These are phyloP conservation scores for Rubia balearica DNA, from an alignment of 305 asterid species.

Conservation along the genomic window DNA sequence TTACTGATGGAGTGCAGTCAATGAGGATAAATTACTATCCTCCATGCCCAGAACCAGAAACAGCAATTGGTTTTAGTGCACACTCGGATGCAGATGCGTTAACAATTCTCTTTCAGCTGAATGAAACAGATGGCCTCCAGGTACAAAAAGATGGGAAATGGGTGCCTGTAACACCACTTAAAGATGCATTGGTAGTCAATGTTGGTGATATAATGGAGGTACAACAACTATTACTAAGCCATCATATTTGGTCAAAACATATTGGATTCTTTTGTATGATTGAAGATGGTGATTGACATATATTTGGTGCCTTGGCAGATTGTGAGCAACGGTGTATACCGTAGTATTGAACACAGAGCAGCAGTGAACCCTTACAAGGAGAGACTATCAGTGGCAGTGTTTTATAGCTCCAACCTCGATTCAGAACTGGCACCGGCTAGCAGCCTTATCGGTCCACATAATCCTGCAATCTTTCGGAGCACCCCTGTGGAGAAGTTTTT, in stretches of 20 bases:
- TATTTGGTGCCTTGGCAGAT: conserved; percentile 21
- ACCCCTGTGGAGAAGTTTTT: conserved; percentile 24
- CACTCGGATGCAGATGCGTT: conserved; percentile 52
- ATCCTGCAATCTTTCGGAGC: conserved; percentile 28
- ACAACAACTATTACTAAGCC: not conserved
- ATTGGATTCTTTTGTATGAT: not conserved
- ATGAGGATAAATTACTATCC: conserved; percentile 60
- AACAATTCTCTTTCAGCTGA: conserved; percentile 51
- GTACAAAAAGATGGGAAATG: conserved; percentile 41
- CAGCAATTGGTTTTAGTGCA: conserved; percentile 40
- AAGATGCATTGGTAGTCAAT: conserved; percentile 45
- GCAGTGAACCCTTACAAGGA: conserved; percentile 49
- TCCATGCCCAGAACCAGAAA: conserved; percentile 49
- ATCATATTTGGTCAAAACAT: not conserved
- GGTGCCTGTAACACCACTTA: conserved; percentile 43
- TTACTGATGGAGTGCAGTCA: conserved; percentile 37
- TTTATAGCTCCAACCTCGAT: conserved; percentile 26
- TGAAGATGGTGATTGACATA: not conserved
- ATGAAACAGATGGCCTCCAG: conserved; percentile 46
- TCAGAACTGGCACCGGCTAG: conserved; percentile 36
- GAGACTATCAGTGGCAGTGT: conserved; percentile 43
- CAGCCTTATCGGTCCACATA: conserved; percentile 23
- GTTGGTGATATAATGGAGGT: conserved; percentile 61
- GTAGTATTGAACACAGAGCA: conserved; percentile 51
- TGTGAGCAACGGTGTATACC: conserved; percentile 39